These are phyloP conservation scores for Aspergillus pseudoglaucus DNA, from an alignment of 2,329 filamentous ascomycete genomes.

Conservation along the genomic window DNA sequence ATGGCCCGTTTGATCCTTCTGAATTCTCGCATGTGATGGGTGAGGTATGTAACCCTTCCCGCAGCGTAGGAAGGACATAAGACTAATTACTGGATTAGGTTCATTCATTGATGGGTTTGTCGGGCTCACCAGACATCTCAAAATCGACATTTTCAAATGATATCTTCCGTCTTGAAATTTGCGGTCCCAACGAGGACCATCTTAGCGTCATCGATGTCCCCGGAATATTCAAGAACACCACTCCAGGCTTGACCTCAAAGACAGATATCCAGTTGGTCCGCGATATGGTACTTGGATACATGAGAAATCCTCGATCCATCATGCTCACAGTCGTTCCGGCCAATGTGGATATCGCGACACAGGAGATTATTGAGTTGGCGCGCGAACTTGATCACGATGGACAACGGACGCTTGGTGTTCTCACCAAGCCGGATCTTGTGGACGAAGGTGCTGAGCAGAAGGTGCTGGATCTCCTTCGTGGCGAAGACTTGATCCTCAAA, in stretches of 20 bases:
- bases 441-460: constrained; percentile 23
- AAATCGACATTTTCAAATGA: constrained; percentile 12
- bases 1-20: neutral
- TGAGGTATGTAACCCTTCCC: neutral
- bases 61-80: neutral
- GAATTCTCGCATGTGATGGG: neutral
- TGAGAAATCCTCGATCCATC: constrained; percentile 32
- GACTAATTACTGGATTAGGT: neutral
- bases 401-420: constrained; percentile 37
- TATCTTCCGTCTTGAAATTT: constrained; percentile 37
- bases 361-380: constrained; percentile 40
- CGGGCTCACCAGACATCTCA: neutral
- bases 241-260: constrained; percentile 27
- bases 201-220: constrained; percentile 43
- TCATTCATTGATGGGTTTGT: neutral
- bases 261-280: constrained; percentile 31
- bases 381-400: constrained; percentile 28
- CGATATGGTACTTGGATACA: constrained; percentile 33
- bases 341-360: constrained; percentile 39
- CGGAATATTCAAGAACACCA: constrained; percentile 37
- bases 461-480: constrained; percentile 23
- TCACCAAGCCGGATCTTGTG: constrained; percentile 58
- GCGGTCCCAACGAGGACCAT: constrained; percentile 33
- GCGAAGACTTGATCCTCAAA: constrained; percentile 14
- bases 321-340: constrained; percentile 40